A percentile compares a stretch with the other conserved stretches of the same genome.
phyloP scores from a whole-genome alignment of 2,329 filamentous ascomycete genomes.

The Fusarium anguioides region DNA sequence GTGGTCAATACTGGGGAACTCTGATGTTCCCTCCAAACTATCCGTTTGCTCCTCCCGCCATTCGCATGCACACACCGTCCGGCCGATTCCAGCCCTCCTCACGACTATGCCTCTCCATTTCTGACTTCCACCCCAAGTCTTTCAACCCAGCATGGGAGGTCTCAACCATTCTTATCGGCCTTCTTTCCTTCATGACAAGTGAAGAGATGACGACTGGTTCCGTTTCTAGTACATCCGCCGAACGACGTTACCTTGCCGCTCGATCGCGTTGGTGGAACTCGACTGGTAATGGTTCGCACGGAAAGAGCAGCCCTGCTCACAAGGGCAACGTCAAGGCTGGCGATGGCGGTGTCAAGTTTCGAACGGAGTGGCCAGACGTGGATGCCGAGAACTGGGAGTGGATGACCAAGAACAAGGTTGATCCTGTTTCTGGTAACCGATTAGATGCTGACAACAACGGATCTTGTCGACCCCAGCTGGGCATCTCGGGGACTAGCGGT shows the following conservation, averaged over 20 bases:
- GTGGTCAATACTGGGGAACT: slow-evolving; percentile 98
- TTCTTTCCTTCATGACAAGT: slow-evolving; percentile 97
- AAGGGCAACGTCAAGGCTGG: slow-evolving; percentile 90
- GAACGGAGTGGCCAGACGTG: slow-evolving; percentile 87
- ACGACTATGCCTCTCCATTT: slow-evolving; percentile 93
- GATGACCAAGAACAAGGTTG: slow-evolving; percentile 87
- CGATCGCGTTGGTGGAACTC: slow-evolving; percentile 96
- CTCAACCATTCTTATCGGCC: slow-evolving; percentile 91
- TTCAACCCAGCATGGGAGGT: slow-evolving; percentile 99
- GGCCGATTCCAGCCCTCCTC: slow-evolving; percentile 95
- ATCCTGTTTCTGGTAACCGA: slow-evolving; percentile 77
- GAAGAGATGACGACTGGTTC: slow-evolving; percentile 99
- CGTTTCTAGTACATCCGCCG: slow-evolving; percentile 78
- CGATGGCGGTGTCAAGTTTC: slow-evolving; percentile 92
- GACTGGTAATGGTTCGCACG: slow-evolving; percentile 84
- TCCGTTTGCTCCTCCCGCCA: slow-evolving; percentile 95
- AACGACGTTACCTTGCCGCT: slow-evolving; percentile 81
- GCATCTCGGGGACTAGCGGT: slow-evolving; percentile 71
- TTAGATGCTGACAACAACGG: slow-evolving; percentile 60
- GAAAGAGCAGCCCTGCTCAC: slow-evolving; percentile 61
- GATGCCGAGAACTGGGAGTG: slow-evolving; percentile 91
- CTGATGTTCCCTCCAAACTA: slow-evolving; percentile 96
- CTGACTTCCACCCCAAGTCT: slow-evolving; percentile 96
- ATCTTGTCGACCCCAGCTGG: slow-evolving; percentile 64
- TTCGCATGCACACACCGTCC: slow-evolving; percentile 98